Percentiles rank a stretch among this genome's conserved stretches.
These are phyloP conservation scores for Hydnum rufescens DNA, from an alignment of 768 basidiomycete species.

Conservation along the genomic window DNA sequence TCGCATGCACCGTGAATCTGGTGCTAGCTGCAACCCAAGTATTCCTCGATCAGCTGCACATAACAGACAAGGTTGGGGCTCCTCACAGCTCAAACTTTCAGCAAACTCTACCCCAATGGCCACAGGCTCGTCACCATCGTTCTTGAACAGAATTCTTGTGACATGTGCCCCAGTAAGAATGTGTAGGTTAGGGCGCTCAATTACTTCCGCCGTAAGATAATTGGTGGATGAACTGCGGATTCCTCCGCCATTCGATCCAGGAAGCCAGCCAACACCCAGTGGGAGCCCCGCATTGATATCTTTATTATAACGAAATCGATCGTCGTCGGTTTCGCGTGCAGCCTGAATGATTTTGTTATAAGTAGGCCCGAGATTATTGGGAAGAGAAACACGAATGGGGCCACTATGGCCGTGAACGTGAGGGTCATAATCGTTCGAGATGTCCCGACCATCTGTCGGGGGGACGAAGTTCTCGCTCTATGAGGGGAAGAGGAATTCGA, in stretches of 20 bases:
- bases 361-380: neutral
- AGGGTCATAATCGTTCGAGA: neutral
- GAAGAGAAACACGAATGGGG: neutral
- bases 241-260: neutral
- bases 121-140: conserved; percentile 11
- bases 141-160: conserved; percentile 27
- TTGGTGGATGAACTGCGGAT: neutral
- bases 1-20: conserved; percentile 7
- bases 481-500: neutral
- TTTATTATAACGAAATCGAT: neutral
- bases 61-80: conserved; percentile 13
- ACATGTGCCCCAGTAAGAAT: conserved; percentile 37
- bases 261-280: neutral
- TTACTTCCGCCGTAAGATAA: neutral
- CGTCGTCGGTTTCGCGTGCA: neutral
- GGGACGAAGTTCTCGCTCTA: neutral
- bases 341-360: neutral
- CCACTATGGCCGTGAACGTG: neutral
- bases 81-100: conserved; percentile 9
- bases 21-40: neutral
- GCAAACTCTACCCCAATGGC: conserved; percentile 34
- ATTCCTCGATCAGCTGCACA: neutral
- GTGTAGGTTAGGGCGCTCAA: conserved; percentile 44
- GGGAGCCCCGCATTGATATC: neutral
- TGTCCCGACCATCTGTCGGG: neutral